Evolutionary conservation across 805 yeast species (phyloP), one percentile per base, ranked within the genome.

Genomic region (Wickerhamiella qilinensis): DNA sequence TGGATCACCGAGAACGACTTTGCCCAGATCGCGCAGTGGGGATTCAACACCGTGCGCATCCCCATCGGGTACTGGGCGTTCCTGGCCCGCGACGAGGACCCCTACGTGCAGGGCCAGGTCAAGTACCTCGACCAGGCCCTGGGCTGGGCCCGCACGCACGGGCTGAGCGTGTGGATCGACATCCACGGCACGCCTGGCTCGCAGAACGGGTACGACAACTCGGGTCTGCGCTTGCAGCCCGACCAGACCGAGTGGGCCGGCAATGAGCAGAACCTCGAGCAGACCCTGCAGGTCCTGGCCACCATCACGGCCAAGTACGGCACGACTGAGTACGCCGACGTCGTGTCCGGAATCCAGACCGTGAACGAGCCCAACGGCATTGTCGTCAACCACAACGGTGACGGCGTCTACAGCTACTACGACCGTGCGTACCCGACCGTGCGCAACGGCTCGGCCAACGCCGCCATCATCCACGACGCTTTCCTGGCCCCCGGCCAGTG

Each of bases 61-160:
- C 94, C 95, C 32, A 71, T 85, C 40, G 94, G 94, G 14, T 85
- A 85, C 60, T 85, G 95, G 95, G 94, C 94, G 6, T 82, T 80
- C 56, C 54, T 64, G 36, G 51, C 58, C 9, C 58, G 70, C 34
- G 69, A 64, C 17, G 63, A 62, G 38, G 95, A 84, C 54, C 94
- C 95, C 2, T 85, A 81, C 51, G 88, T 83, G 25, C 71, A 68
- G 50, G 94, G 95, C 28, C 93, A 80, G 58, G 71, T 61, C 41
- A 55, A 59, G 5, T 80, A 77, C 56, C 59, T 85, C 38, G 91
- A 81, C 50, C 58, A 67, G 52, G 93, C 93, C 14, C 60, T 85
- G 31, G 67, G 54, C 17, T 85, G 94, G 94, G 71, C 80, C 34
- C 55, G 69, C 36, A 59, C 62, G 14, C 51, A 74, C 45, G 68